Base-by-base conservation (phyloP, 257 asterid genomes). In the Lithospermum erythrorhizon region DNA sequence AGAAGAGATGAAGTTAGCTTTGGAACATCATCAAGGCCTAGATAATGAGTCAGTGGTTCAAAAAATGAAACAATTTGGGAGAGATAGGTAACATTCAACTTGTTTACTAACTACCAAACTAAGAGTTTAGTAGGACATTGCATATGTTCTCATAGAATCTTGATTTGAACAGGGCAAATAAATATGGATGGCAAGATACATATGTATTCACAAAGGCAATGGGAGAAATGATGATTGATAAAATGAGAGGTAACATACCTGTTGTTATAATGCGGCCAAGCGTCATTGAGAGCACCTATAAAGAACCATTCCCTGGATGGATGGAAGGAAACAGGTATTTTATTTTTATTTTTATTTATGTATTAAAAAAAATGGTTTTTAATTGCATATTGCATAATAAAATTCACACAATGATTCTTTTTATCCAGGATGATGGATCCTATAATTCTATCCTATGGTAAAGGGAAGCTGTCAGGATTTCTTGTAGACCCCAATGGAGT, bases 201-300 rank as follows among this genome's bases (percentile, higher is more conserved):
- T 89, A 93, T 65, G 97, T 83, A 21, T 89, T 89, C 66, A 89
- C 99, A 19, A 93, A 93, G 73, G 99, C 97, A 4, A 93, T 93
- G 97, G 99, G 99, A 66, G 99, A 93, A 80, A 93, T 93, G 99
- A 80, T 86, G 97, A 83, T 93, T 23, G 87, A 89, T 61, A 80
- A 71, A 55, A 60, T 78, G 73, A 78, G 90, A 68, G 95, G 94
- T 0, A 83, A 89, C 64, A 68, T 86, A 64, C 96, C 97, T 0
- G 96, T 93, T 20, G 95, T 93, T 21, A 81, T 86, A 53, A 81
- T 93, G 25, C 75, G 97, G 66, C 99, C 98, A 20, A 93, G 99
- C 66, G 96, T 93, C 30, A 89, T 93, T 13, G 97, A 93, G 76
- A 93, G 99, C 91, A 93, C 99, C 15, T 83, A 78, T 62, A 83